Evolutionary conservation across 1,284 basidiomycete species (phyloP), one percentile per base, ranked within the genome.

Genomic region (Hymenochaete sp.): DNA sequence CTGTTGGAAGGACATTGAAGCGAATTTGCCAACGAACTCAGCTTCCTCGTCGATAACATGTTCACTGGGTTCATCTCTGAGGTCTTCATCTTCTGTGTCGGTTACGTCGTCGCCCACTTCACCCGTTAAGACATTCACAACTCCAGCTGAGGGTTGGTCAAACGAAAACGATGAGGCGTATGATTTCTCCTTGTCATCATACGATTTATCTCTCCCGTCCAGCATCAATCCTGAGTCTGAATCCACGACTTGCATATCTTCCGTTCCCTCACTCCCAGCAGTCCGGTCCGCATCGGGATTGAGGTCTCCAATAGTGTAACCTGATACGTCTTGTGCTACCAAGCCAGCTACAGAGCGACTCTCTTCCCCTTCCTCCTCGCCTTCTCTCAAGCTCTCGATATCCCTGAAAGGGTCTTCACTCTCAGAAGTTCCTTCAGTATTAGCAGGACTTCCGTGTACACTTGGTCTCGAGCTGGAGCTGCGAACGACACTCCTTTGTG

Each of bases 321-420:
- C 35, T 0, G 40, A 33, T 10, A 38, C 52, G 22, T 41, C 25
- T 11, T 27, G 19, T 21, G 27, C 8, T 19, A n/a, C 13, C 21
- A 19, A 6, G 32, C 32, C 26, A 26, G 46, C 21, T 3, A 22
- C 19, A 10, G 40, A 26, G 26, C 47, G 27, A 28, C 36, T 35
- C 25, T 67, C 64, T 43, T 66, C 68, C 32, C 21, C 32, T 16
- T 82, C 83, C n/a, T n/a, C n/a, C n/a, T n/a, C n/a, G 18, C 82
- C 82, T 49, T 82, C 83, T 27, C 71, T 66, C 56, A 90, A 60
- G 54, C 87, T 90, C 58, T 93, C 90, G 48, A 93, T 83, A 53
- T 91, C 89, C 38, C 76, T 76, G 63, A 93, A 93, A 14, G 85
- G 82, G 65, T 91, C 90, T 52, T 84, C 86, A 55, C 83, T 90